Evolutionary conservation across 2,329 filamentous ascomycete genomes (phyloP).

Genomic region (Drechslerella dactyloides): DNA sequence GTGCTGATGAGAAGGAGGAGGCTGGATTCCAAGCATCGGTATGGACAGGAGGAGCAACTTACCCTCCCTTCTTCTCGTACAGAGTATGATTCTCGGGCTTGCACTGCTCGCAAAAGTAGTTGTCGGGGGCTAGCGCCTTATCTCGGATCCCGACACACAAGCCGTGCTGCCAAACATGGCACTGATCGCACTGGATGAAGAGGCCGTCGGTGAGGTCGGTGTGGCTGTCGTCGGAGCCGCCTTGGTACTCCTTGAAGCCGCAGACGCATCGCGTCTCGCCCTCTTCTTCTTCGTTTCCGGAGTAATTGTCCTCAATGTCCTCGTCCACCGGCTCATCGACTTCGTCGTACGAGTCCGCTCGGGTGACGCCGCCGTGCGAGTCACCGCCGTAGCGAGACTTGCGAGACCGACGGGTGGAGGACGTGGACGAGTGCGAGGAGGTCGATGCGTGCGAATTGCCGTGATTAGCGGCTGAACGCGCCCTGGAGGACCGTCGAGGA

Average conservation of each 20-base stretch:
- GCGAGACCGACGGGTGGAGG: slow-evolving; percentile 70
- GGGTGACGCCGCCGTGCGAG: slow-evolving; percentile 66
- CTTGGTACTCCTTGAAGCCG: slow-evolving; percentile 92
- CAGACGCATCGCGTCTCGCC: slow-evolving; percentile 96
- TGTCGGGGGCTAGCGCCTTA: slow-evolving; percentile 87
- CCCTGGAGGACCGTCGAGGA: slow-evolving; percentile 89
- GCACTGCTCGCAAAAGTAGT: slow-evolving; percentile 98
- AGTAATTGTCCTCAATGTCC: slow-evolving; percentile 63
- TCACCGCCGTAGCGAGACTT: slow-evolving; percentile 54
- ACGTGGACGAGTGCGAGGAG: slow-evolving; percentile 70
- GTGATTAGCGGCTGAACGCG: slow-evolving; percentile 75
- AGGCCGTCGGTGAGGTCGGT: slow-evolving; percentile 89
- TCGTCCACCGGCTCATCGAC: slow-evolving; percentile 60
- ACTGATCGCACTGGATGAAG: slow-evolving; percentile 97
- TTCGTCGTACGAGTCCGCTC: slow-evolving; percentile 60
- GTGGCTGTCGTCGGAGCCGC: slow-evolving; percentile 68
- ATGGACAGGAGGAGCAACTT: slow-evolving; percentile 59
- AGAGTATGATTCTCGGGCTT: slow-evolving; percentile 73
- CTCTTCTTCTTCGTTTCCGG: slow-evolving; percentile 73
- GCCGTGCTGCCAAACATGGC: slow-evolving; percentile 98
- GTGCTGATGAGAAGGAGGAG: background rate
- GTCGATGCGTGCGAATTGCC: slow-evolving; percentile 66
- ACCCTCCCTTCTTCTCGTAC: slow-evolving; percentile 82
- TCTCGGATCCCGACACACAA: slow-evolving; percentile 97
- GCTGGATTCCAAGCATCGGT: slow-evolving; percentile 5